These are phyloP conservation scores for Phaffia rhodozyma DNA, from an alignment of 1,284 basidiomycete species.

Conservation along the genomic window DNA sequence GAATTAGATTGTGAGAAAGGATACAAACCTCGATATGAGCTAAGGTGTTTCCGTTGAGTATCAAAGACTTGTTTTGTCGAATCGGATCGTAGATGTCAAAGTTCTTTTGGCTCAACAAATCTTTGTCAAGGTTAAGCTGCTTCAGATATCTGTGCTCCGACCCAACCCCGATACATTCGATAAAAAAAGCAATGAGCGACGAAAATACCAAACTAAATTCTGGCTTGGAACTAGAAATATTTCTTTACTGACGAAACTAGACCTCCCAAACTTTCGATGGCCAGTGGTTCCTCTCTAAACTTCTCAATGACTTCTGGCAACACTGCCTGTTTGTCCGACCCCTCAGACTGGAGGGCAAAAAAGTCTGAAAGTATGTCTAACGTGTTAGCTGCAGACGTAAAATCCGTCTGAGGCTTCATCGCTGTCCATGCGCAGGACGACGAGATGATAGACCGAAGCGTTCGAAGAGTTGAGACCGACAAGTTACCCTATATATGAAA, in stretches of 20 bases:
- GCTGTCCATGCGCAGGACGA: slow-evolving; percentile 75
- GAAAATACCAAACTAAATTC: too few relatives aligned
- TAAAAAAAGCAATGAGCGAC: not conserved
- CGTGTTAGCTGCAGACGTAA: slow-evolving; percentile 60
- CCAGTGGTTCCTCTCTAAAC: slow-evolving; percentile 16
- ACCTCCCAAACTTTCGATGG: slow-evolving; percentile 8
- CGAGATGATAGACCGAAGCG: slow-evolving; percentile 68
- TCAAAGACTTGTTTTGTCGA: slow-evolving; percentile 65
- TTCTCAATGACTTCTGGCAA: slow-evolving; percentile 33
- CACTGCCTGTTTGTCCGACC: slow-evolving; percentile 35
- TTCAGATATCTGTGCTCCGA: slow-evolving; percentile 54
- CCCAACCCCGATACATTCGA: not conserved
- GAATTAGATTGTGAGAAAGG: not conserved
- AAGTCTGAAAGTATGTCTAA: slow-evolving; percentile 55
- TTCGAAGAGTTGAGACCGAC: slow-evolving; percentile 62
- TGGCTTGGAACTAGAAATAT: too few relatives aligned
- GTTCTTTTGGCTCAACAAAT: slow-evolving; percentile 82
- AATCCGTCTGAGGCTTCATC: slow-evolving; percentile 63
- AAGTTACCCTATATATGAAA: slow-evolving; percentile 53
- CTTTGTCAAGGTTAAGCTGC: slow-evolving; percentile 84
- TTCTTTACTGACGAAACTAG: not conserved
- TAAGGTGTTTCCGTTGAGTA: slow-evolving; percentile 84
- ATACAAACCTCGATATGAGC: slow-evolving; percentile 70
- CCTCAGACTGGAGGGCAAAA: slow-evolving; percentile 42
- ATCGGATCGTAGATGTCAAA: slow-evolving; percentile 95